A percentile compares a stretch with the other conserved stretches of the same genome.
phyloP scores from a whole-genome alignment of 768 basidiomycete species.

The Macrolepiota fuliginosa region DNA sequence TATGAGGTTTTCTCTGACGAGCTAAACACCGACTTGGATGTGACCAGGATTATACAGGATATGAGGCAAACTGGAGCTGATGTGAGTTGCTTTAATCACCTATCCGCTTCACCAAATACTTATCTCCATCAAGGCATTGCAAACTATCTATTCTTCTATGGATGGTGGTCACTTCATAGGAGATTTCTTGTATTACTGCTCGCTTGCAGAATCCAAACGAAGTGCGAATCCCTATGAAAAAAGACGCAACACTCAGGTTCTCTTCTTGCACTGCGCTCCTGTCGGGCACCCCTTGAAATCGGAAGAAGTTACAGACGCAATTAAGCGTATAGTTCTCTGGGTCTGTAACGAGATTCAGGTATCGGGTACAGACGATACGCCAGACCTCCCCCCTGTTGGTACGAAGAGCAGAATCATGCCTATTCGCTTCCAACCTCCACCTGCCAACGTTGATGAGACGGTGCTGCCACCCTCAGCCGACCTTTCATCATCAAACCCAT shows the following conservation, averaged over 20 bases:
- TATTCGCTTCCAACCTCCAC: neutral
- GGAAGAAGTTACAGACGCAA: slow-evolving; percentile 65
- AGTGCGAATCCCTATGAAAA: slow-evolving; percentile 22
- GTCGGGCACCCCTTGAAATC: slow-evolving; percentile 61
- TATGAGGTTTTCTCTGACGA: slow-evolving; percentile 58
- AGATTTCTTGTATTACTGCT: slow-evolving; percentile 78
- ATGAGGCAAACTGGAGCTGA: slow-evolving; percentile 49
- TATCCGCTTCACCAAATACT: neutral
- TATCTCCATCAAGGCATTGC: slow-evolving; percentile 9
- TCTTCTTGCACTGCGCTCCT: slow-evolving; percentile 74
- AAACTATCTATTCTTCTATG: slow-evolving; percentile 72
- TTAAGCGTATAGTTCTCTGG: slow-evolving; percentile 62
- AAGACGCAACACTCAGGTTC: slow-evolving; percentile 35
- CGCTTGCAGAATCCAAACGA: slow-evolving; percentile 65
- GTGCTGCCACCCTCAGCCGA: neutral
- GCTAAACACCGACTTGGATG: slow-evolving; percentile 58
- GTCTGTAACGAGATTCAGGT: slow-evolving; percentile 39
- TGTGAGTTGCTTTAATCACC: slow-evolving; percentile 28
- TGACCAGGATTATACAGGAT: slow-evolving; percentile 53
- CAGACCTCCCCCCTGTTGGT: slow-evolving; percentile 10
- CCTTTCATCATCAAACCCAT: neutral
- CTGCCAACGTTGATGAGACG: neutral
- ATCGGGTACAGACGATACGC: slow-evolving; percentile 7
- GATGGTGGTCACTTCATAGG: slow-evolving; percentile 77
- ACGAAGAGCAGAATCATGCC: slow-evolving; percentile 2